Conservation (phyloP, 306 rosid species). For the Casuarina cunninghamiana region DNA sequence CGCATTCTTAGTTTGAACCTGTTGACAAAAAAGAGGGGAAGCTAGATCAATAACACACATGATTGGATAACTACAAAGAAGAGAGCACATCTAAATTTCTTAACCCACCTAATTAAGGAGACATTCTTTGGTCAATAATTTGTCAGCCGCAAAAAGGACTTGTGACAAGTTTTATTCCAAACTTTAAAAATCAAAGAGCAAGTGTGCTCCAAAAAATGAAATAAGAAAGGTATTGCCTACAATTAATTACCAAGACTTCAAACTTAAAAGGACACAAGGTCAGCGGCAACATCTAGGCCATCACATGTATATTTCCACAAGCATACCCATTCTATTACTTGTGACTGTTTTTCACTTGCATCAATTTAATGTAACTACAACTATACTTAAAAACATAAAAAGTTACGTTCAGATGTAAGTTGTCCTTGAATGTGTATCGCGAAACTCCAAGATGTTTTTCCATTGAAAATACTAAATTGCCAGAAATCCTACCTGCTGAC, state of each 20-base stretch:
- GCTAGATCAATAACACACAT: constrained; percentile 18
- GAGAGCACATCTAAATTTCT: constrained; percentile 7
- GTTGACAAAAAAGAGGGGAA: constrained; percentile 32
- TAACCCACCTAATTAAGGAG: constrained; percentile 20
- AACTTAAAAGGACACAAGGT: neutral
- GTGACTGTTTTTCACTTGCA: neutral
- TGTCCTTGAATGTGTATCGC: neutral
- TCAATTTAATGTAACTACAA: neutral
- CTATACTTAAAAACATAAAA: neutral
- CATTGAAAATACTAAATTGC: neutral
- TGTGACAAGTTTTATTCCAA: constrained; percentile 4
- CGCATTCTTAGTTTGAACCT: constrained; percentile 89
- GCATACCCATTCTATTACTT: neutral
- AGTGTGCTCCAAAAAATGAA: neutral
- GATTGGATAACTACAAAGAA: constrained; percentile 16
- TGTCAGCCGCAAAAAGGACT: constrained; percentile 17
- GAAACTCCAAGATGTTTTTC: neutral
- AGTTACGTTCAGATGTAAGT: neutral
- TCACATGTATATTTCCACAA: neutral
- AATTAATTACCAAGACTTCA: neutral
- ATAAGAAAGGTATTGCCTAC: neutral
- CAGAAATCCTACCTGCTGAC: constrained; percentile 70
- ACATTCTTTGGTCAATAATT: neutral
- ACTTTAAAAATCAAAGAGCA: neutral
- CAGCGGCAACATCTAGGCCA: neutral